Evolutionary conservation across 2,329 filamentous ascomycete species (phyloP).

Genomic region (Nectriaceae sp.): DNA sequence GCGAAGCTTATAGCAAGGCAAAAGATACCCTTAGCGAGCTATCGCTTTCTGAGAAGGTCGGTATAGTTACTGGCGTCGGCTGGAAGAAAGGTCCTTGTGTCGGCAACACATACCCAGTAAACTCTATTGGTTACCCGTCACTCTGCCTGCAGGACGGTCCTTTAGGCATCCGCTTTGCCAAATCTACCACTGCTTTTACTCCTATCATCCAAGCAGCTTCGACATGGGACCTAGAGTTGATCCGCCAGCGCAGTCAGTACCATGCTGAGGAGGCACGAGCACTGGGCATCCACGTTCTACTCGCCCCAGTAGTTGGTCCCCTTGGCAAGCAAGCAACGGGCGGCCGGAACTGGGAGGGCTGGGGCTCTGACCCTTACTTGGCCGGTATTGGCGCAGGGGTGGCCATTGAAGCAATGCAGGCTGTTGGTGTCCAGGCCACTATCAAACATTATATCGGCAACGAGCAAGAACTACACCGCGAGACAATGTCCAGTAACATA

Average conservation of each 20-base stretch:
- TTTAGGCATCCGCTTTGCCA: constrained; percentile 10
- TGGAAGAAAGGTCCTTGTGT: constrained; percentile 6
- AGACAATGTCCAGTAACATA: constrained; percentile 57
- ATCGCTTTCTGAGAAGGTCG: not conserved
- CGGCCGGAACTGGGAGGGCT: constrained; percentile 60
- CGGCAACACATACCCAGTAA: constrained; percentile 32
- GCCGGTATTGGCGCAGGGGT: constrained; percentile 62
- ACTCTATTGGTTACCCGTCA: constrained; percentile 38
- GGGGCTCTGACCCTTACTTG: constrained; percentile 68
- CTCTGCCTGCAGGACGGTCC: constrained; percentile 38
- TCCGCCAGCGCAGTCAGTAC: constrained; percentile 66
- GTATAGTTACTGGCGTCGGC: not conserved
- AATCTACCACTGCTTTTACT: constrained; percentile 42
- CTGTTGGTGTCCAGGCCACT: constrained; percentile 31
- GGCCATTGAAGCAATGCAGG: constrained; percentile 60
- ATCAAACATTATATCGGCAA: constrained; percentile 69
- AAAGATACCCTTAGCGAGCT: not conserved
- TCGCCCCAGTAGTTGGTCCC: constrained; percentile 62
- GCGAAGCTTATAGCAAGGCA: not conserved
- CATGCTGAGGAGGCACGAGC: constrained; percentile 76
- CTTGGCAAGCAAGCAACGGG: constrained; percentile 39
- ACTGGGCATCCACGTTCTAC: constrained; percentile 77
- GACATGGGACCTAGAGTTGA: constrained; percentile 71
- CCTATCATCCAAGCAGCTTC: constrained; percentile 60
- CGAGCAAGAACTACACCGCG: constrained; percentile 85